Evolutionary conservation across 192 early-diverging fungal species (phyloP), one percentile per base, ranked within the genome.

Genomic region (Entomortierella beljakovae): DNA sequence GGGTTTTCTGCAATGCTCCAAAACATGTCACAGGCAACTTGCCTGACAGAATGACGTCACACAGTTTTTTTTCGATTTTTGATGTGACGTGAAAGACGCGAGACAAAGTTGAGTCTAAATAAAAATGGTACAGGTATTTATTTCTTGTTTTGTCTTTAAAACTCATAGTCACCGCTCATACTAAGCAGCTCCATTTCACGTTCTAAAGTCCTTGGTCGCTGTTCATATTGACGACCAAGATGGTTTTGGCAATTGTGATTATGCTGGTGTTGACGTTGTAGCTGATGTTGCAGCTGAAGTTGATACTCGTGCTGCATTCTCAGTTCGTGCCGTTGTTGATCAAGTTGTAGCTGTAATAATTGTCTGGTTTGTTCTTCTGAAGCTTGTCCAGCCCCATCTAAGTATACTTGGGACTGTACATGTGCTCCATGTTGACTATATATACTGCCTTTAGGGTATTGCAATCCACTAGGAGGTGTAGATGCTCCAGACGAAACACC

Each of bases 161-260:
- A 71, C 43, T 71, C 61, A 38, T 71, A 64, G 55, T 71, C 70
- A 16, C 70, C 70, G 25, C 70, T 71, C 70, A 71, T 71, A n/a
- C 70, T 71, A 4, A 71, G 61, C 16, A 71, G 43, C 34, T 71
- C 70, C 70, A 71, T 71, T 25, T 71, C 70, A 4, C 61, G 37
- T 26, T 71, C 70, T 26, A 71, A 29, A 1, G 70, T 63, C 37
- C 70, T 23, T 23, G 70, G 70, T 11, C 61, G 60, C 54, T 26
- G 54, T 40, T 57, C 70, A n/a, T 56, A 43, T 18, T 23, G 42
- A 20, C 52, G 35, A 25, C 51, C 37, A 22, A 37, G 20, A 42
- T 58, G 34, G n/a, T 43, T 43, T 29, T 64, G 62, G 22, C n/a
- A n/a, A n/a, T 32, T 25, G 25, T 46, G 43, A 52, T 33, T 54